Base-by-base conservation (phyloP, 2,329 filamentous ascomycete genomes). In the Venturia carpophila region DNA sequence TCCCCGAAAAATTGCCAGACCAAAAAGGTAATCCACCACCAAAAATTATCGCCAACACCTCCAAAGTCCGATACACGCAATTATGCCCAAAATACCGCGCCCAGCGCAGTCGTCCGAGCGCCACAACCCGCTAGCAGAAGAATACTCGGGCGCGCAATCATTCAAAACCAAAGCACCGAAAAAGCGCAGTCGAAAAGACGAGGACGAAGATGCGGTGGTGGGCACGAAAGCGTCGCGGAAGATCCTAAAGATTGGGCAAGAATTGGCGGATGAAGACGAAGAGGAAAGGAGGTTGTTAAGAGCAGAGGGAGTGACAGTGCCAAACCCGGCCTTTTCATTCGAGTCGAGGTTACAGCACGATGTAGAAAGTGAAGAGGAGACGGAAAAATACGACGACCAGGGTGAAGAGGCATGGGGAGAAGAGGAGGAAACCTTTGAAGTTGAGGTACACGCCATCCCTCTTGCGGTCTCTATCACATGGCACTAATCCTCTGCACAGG, bases 61-160 rank as follows among this genome's bases (percentile, higher is more conserved):
- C 7, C 10, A 27, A 52, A 21, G 47, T 11, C 47, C 21, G 11
- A 49, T 49, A 24, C 45, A 24, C 21, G 2, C n/a, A 52, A 52
- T 52, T 10, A 96, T 96, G 92, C 91, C 92, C 45, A 96, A 96
- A 80, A 86, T 88, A 66, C 81, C 84, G 39, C 64, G 45, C 21
- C 82, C 78, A 68, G 76, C 80, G 69, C 79, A 77, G 69, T 81
- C 80, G 66, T 78, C 69, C 85, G 81, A 81, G 67, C 87, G 90
- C 69, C 93, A 97, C 78, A 95, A 95, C 70, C 92, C 93, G 49
- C 88, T 99, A 67, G 89, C 93, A 71, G 90, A 96, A 73, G 94
- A 97, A 82, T 97, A 73, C 78, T 88, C 70, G 82, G 91, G 69
- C 83, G 87, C 66, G 82, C 87, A 67, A 80, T 87, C 69, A 75